Evolutionary conservation across 2,329 filamentous ascomycete genomes (phyloP).

Genomic region (Curvularia sp.): DNA sequence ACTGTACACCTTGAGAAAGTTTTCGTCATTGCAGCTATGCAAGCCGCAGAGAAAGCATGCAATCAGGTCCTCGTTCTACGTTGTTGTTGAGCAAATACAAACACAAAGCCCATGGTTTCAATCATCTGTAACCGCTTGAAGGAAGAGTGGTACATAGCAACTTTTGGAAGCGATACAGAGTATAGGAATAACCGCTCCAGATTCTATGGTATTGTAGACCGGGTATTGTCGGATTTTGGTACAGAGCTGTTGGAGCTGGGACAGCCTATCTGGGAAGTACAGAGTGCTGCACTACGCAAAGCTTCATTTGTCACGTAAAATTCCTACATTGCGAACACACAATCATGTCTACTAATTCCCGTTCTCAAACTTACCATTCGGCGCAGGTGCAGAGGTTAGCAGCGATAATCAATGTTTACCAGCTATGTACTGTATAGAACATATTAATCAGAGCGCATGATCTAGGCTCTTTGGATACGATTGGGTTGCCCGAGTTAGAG

Average conservation of each 20-base stretch:
- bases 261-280: constrained; percentile 16
- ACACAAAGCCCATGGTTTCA: constrained; percentile 37
- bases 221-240: constrained; percentile 20
- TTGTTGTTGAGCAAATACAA: constrained; percentile 57
- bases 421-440: background rate
- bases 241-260: constrained; percentile 12
- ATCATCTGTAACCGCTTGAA: constrained; percentile 41
- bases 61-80: constrained; percentile 61
- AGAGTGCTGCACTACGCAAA: constrained; percentile 6
- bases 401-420: background rate
- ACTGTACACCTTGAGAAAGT: constrained; percentile 52
- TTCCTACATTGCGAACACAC: background rate
- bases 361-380: background rate
- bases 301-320: constrained; percentile 1
- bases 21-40: constrained; percentile 53
- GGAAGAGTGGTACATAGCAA: constrained; percentile 20
- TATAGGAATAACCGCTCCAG: constrained; percentile 8
- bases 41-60: constrained; percentile 55
- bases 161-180: constrained; percentile 21
- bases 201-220: background rate
- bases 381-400: constrained; percentile 1
- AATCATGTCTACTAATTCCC: background rate
- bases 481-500: background rate
- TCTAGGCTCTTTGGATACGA: constrained; percentile 2
- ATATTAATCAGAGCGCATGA: background rate